Conservation (phyloP, 1,284 basidiomycete genomes). For the Fomes fomentarius region DNA sequence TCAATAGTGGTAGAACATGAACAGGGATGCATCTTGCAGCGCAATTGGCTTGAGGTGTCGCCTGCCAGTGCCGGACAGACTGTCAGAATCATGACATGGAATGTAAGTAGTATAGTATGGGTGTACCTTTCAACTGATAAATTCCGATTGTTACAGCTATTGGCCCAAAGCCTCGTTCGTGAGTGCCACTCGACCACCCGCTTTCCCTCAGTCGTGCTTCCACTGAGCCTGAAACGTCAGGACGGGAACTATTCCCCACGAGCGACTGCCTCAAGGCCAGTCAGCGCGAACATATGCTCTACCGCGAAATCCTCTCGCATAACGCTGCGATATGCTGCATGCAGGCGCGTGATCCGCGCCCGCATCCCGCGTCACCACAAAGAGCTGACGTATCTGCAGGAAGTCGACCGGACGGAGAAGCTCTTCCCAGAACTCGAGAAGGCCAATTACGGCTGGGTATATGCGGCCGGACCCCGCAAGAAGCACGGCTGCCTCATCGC, state of each 20-base stretch:
- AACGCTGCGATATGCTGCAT: constrained; percentile 81
- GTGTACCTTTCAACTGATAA: constrained; percentile 20
- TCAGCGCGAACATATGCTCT: constrained; percentile 76
- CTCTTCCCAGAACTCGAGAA: constrained; percentile 60
- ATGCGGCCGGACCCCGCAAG: constrained; percentile 71
- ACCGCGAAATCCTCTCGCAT: constrained; percentile 69
- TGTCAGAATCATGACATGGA: constrained; percentile 75
- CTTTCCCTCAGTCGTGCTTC: too few species aligned
- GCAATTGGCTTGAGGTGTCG: constrained; percentile 55
- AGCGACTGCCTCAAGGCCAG: constrained; percentile 79
- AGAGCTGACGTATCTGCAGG: constrained; percentile 44
- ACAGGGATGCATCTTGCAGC: constrained; percentile 43
- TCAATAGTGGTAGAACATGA: constrained; percentile 23
- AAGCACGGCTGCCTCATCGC: constrained; percentile 85
- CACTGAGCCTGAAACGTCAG: constrained; percentile 40
- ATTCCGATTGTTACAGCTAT: constrained; percentile 47
- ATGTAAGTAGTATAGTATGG: constrained; percentile 53
- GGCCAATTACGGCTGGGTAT: constrained; percentile 63
- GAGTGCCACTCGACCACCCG: constrained; percentile 39
- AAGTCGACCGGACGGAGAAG: constrained; percentile 76
- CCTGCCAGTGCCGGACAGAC: constrained; percentile 20
- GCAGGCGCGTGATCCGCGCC: constrained; percentile 48
- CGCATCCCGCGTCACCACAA: neutral
- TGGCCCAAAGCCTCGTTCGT: constrained; percentile 81
- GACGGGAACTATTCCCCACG: constrained; percentile 83